Base-by-base conservation (phyloP, 2,329 filamentous ascomycete species). In the Aspergillus hortae region DNA sequence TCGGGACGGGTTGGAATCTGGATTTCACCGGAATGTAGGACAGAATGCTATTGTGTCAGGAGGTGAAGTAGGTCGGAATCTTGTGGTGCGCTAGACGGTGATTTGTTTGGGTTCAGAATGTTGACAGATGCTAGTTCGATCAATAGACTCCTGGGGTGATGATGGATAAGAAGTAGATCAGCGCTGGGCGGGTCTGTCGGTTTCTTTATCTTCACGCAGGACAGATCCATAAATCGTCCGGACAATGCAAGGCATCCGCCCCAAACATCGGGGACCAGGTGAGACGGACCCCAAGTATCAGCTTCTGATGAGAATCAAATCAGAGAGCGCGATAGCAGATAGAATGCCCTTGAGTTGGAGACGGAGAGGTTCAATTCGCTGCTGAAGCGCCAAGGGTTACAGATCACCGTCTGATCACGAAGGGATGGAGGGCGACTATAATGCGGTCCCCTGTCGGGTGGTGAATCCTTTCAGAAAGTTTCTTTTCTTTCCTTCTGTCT, bases 341-440 rank as follows among this genome's bases (percentile, higher is more conserved):
- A n/a, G 25, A n/a, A 48, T 19, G 10, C 21, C 35, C 35, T 38
- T 41, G 46, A 33, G 19, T 36, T 21, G 14, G 46, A 14, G 32
- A 2, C 15, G 45, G 52, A 53, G 47, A 35, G 52, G 54, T 54
- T 48, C 51, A 45, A 58, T 58, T 58, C 56, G 54, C 45, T 43
- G 21, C 42, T 32, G 51, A 61, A 60, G 58, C 65, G 63, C 64
- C 57, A 54, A 54, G 53, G 46, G 58, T 55, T 57, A 53, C 57
- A 54, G 65, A 63, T 65, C 61, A 49, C 44, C 47, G 45, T 41
- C 42, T 35, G 46, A 40, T 49, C 51, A 41, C 47, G 17, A 48
- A 41, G 35, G 36, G 36, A 41, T 21, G 23, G 35, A 38, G 35
- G 35, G 35, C 10, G 35, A 17, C 35, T 38, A 38, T 38, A 12